Evolutionary conservation across 202 grass and related monocot species (phyloP), one percentile per base, ranked within the genome.

Genomic region (Carex sylvatica): DNA sequence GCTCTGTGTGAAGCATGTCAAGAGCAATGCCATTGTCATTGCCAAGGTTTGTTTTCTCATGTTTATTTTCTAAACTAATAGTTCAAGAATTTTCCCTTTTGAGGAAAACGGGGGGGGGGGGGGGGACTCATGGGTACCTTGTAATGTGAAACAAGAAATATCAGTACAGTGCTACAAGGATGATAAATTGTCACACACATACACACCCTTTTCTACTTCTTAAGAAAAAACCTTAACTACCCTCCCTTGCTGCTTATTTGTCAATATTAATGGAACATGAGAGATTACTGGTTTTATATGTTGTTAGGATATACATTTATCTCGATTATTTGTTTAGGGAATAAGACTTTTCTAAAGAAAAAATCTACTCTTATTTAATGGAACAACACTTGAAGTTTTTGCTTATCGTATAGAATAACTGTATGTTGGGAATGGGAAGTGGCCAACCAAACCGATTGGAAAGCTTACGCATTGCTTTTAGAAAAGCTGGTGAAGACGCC

Each of bases 391-490:
- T 23, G 6, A 58, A 58, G 12, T 76, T 44, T 36, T 77, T 38
- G 28, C 4, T 35, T 59, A 59, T 77, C 19, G 56, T 59, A 19
- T 18, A 98, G 92, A 86, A 95, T 65, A 95, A 95, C 31, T 92
- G 96, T 84, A 99, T 99, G 92, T 24, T 99, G 49, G 96, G 96
- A 74, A 99, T 99, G 96, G 92, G 96, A 3, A 95, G 96, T 49
- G 96, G 92, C 3, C 96, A 98, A 26, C 96, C 96, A 3, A 98
- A 95, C 66, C 86, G 96, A 55, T 54, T 81, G 52, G 92, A 98
- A 80, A 93, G 91, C 81, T 82, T 93, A 61, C 86, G 96, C n/a
- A 90, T 98, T 54, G 96, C 96, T 26, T 93, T 98, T 78, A 84
- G 65, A 53, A 99, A 99, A 84, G 96, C 93, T 2, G 96, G 92